Conservation (phyloP, 2,329 filamentous ascomycete genomes). For the Paracorniculantispora psalliotae region DNA sequence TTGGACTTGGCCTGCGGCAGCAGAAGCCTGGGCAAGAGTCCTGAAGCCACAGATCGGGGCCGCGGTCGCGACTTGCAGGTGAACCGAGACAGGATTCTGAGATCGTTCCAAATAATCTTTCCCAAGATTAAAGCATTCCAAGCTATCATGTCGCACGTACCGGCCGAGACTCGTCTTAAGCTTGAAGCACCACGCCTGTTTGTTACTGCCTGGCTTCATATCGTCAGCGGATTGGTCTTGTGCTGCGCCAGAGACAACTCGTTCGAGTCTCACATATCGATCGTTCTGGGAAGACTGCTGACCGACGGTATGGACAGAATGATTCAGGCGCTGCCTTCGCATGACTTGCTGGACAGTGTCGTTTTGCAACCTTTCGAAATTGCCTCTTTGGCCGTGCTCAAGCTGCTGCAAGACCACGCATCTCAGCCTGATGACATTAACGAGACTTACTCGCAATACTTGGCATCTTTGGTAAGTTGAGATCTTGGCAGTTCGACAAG, state of each 20-base stretch:
- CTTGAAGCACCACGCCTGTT: constrained; percentile 33
- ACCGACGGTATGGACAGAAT: constrained; percentile 32
- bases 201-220: constrained; percentile 37
- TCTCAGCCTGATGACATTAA: constrained; percentile 34
- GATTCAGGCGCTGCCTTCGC: constrained; percentile 28
- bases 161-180: constrained; percentile 22
- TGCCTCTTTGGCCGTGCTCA: constrained; percentile 34
- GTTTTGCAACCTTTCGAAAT: constrained; percentile 39
- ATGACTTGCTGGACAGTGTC: constrained; percentile 30
- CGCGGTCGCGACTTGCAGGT: not conserved
- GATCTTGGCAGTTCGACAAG: not conserved
- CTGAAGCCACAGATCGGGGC: constrained; percentile 11
- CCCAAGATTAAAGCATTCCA: constrained; percentile 26
- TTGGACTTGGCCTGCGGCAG: constrained; percentile 20
- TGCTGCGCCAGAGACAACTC: constrained; percentile 17
- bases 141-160: constrained; percentile 24
- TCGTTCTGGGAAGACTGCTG: constrained; percentile 27
- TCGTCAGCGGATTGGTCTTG: constrained; percentile 34
- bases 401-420: constrained; percentile 35
- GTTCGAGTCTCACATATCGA: constrained; percentile 27
- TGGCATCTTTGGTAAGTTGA: constrained; percentile 34
- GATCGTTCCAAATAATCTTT: not conserved
- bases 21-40: constrained; percentile 19
- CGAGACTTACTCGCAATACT: constrained; percentile 38
- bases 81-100: not conserved